Base-by-base conservation (phyloP, 805 yeast genomes). In the Barnettozyma populi region DNA sequence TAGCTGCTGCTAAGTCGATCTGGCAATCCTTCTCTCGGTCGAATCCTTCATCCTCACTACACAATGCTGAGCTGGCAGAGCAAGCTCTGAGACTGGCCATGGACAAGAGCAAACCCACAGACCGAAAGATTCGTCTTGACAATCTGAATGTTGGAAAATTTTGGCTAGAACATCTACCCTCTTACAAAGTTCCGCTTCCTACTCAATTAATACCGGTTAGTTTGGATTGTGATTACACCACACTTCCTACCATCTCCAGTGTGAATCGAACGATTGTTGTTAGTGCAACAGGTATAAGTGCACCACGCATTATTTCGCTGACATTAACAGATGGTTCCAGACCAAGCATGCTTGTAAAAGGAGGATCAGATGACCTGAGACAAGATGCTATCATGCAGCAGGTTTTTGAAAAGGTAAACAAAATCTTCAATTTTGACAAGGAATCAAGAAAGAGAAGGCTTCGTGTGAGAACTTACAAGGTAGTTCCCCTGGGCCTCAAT, bases 361-460 rank as follows among this genome's bases (percentile, higher is more conserved):
- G 88, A 23, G 90, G 95, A 6, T 76, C 87, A 9, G 99, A 94
- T 66, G 99, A 94, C 66, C 69, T 94, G 45, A 71, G 98, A 44
- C 99, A 95, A 66, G 99, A 94, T 67, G 86, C 96, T 0, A 88
- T 94, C 48, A 95, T 94, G 99, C 95, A 92, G 63, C 98, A 94
- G 62, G 98, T 92, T 1, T 94, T 95, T 64, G 84, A 76, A 19
- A 87, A 90, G 57, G 96, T 90, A 14, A 90, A 90, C 59, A 65
- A 71, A 13, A 75, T 89, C 34, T 73, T 92, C 47, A 63, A 56
- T 10, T 68, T 68, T 21, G 80, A 86, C 57, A 72, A 73, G 45
- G 78, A 76, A 29, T 73, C 92, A 0, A 63, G 81, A 23, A 73
- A 68, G 44, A 64, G 90, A n/a, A 65, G 70, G 2, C 67, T 92